These are phyloP conservation scores for Fusarium veterinarium DNA, from an alignment of 2,329 filamentous ascomycete genomes.

Conservation along the genomic window DNA sequence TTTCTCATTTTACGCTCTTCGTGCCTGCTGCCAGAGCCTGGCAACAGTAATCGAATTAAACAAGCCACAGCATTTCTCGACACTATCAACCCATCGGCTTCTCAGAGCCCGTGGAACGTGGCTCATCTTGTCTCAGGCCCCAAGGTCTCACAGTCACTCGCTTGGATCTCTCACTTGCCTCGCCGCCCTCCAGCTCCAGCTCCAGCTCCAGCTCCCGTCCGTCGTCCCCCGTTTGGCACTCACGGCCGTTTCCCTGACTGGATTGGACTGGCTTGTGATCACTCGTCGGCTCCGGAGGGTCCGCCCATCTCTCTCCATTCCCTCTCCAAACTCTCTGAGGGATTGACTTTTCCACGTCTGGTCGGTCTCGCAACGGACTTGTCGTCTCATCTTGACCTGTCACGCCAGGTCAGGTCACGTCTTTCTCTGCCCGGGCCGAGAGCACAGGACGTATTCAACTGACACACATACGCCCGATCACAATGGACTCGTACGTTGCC, in stretches of 20 bases:
- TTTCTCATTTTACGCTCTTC: slow-evolving; percentile 21
- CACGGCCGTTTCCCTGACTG: slow-evolving; percentile 20
- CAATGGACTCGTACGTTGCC: slow-evolving; percentile 49
- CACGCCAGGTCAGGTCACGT: slow-evolving; percentile 42
- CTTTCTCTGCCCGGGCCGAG: slow-evolving; percentile 40
- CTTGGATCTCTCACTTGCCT: slow-evolving; percentile 15
- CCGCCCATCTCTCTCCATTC: slow-evolving; percentile 30
- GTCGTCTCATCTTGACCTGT: slow-evolving; percentile 28
- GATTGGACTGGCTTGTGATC: slow-evolving; percentile 27
- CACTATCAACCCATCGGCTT: background rate
- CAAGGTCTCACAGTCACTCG: slow-evolving; percentile 17
- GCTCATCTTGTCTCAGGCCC: slow-evolving; percentile 30
- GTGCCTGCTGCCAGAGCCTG: slow-evolving; percentile 22
- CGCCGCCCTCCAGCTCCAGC: background rate
- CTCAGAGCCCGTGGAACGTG: slow-evolving; percentile 31
- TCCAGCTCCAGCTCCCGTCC: background rate
- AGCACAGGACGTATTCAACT: slow-evolving; percentile 41
- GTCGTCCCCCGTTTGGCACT: slow-evolving; percentile 15
- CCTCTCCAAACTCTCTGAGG: slow-evolving; percentile 12
- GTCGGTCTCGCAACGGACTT: slow-evolving; percentile 10
- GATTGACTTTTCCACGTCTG: slow-evolving; percentile 16
- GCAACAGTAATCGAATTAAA: slow-evolving; percentile 17
- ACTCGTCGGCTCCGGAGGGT: slow-evolving; percentile 32
- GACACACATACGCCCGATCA: slow-evolving; percentile 38
- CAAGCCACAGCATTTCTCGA: slow-evolving; percentile 37